Base-by-base conservation (phyloP, 495 filamentous ascomycete species). In the Rhizodiscina lignyota region DNA sequence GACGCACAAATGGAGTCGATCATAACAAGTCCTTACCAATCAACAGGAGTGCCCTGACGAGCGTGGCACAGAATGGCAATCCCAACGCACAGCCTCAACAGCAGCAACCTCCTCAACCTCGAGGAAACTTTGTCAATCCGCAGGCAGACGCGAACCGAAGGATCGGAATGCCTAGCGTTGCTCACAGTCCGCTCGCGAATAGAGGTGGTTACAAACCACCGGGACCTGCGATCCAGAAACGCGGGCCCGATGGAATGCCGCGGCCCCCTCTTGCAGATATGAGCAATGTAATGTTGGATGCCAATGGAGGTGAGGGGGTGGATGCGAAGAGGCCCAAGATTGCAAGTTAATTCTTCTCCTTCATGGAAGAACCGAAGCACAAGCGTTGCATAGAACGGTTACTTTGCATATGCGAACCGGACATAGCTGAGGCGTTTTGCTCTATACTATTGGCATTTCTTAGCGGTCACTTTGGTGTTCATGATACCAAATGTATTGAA, bases 1-100 rank as follows among this genome's bases (percentile, higher is more conserved):
- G 81, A 21, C 84, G 87, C 48, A 93, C 86, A 2, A 75, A 79
- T 0, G 85, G 85, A n/a, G 66, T 94, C 31, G 83, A 93, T 43
- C 81, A 89, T 44, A 72, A 60, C 18, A 77, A 71, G 36, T 79
- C 71, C 19, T 70, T 72, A 23, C 77, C 81, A 0, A 60, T 91
- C 0, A 61, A 58, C 2, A 68, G 56, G 32, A 55, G 51, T 15
- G 50, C 57, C 2, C 44, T 68, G 34, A 59, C 62, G 19, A 57
- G 61, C 0, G 43, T 58, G 0, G 27, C 6, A 21, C n/a, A 16
- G 21, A 19, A 23, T 44, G 36, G 43, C 40, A 44, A 21, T 32
- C 35, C 31, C n/a, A 10, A 10, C 33, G 20, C 10, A 8, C 43
- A 41, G 36, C 43, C 52, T 18, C 51, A 30, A 35, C 17, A 19